These are phyloP conservation scores for Serendipita vermifera DNA, from an alignment of 768 basidiomycete genomes.

Conservation along the genomic window DNA sequence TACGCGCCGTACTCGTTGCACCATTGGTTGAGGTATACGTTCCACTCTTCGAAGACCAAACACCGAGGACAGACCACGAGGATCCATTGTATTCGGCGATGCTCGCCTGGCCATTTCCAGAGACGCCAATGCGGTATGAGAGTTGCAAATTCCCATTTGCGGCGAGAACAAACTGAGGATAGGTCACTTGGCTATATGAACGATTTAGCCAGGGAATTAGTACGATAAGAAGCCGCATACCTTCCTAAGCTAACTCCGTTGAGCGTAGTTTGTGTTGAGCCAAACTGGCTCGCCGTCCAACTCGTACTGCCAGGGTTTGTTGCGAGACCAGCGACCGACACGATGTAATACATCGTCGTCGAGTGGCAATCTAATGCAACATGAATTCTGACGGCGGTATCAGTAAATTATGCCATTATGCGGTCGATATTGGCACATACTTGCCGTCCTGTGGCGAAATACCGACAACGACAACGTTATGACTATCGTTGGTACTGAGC, in stretches of 20 bases:
- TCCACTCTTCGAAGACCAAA: constrained; percentile 11
- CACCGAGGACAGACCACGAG: constrained; percentile 10
- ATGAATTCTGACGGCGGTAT: neutral
- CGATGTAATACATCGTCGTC: constrained; percentile 7
- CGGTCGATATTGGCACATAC: constrained; percentile 9
- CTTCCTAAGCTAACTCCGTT: constrained; percentile 9
- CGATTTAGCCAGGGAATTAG: too few relatives aligned
- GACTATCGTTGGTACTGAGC: constrained; percentile 8
- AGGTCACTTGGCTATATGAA: constrained; percentile 8
- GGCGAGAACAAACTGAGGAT: constrained; percentile 12
- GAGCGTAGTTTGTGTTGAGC: constrained; percentile 2
- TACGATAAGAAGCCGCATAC: neutral
- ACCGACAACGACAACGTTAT: constrained; percentile 13
- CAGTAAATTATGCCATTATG: neutral
- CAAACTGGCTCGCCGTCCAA: constrained; percentile 6
- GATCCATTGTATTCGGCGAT: constrained; percentile 11
- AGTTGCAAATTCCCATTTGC: constrained; percentile 11
- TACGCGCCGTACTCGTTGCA: neutral
- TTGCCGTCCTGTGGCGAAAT: constrained; percentile 8
- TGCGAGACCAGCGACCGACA: constrained; percentile 5
- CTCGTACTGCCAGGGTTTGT: constrained; percentile 7
- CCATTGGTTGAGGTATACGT: constrained; percentile 6
- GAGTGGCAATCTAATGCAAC: constrained; percentile 1
- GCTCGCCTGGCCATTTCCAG: constrained; percentile 10
- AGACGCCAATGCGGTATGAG: constrained; percentile 6